These are phyloP conservation scores for Sugiyamaella chiloensis DNA, from an alignment of 805 yeast genomes.

Conservation along the genomic window DNA sequence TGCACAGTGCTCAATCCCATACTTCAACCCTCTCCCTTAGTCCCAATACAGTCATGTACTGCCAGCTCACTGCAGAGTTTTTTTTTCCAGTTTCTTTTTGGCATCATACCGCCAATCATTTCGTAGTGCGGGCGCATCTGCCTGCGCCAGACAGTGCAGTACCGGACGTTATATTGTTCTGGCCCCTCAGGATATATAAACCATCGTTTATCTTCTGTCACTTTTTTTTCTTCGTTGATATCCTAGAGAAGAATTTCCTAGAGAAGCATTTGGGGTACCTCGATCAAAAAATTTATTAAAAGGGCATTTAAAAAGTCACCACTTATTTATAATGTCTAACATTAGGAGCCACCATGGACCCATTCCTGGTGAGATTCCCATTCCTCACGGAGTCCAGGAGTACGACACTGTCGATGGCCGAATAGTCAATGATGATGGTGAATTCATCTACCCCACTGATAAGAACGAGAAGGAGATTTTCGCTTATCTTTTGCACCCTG, in stretches of 20 bases:
- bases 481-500: constrained; percentile 33
- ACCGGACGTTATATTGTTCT: background rate
- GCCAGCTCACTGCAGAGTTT: constrained; percentile 3
- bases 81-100: constrained; percentile 1
- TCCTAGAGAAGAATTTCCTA: background rate
- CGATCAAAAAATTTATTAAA: background rate
- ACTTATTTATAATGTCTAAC: constrained; percentile 6
- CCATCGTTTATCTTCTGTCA: background rate
- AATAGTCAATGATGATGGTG: constrained; percentile 27
- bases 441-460: constrained; percentile 23
- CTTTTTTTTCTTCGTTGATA: background rate
- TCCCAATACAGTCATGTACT: background rate
- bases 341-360: constrained; percentile 32
- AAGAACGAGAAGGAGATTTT: constrained; percentile 36
- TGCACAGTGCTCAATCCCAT: background rate
- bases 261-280: background rate
- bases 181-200: background rate
- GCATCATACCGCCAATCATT: constrained; percentile 1
- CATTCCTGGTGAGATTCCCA: constrained; percentile 34
- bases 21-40: background rate
- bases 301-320: too few relatives aligned
- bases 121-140: constrained; percentile 1
- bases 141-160: background rate
- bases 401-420: constrained; percentile 38
- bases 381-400: constrained; percentile 38